These are phyloP conservation scores for Alternaria novae-zelandiae DNA, from an alignment of 2,329 filamentous ascomycete species.

Conservation along the genomic window DNA sequence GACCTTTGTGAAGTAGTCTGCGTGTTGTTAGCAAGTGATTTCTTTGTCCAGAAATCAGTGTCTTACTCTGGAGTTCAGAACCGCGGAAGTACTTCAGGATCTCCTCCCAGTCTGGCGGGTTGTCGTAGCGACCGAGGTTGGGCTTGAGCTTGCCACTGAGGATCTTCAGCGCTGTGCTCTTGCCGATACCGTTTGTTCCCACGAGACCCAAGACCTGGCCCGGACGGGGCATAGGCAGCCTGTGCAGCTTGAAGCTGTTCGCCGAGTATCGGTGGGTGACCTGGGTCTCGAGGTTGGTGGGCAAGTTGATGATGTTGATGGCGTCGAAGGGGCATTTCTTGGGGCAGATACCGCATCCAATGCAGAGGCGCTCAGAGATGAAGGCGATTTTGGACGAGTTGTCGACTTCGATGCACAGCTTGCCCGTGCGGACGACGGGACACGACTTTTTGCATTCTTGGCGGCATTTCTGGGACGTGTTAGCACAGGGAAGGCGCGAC, in stretches of 20 bases:
- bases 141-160: slow-evolving; percentile 98
- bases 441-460: slow-evolving; percentile 99
- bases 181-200: slow-evolving; percentile 99
- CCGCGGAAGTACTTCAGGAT: slow-evolving; percentile 98
- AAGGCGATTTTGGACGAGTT: slow-evolving; percentile 92
- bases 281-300: slow-evolving; percentile 97
- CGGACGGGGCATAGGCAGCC: slow-evolving; percentile 92
- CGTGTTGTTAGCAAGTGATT: slow-evolving; percentile 25
- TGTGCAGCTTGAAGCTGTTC: slow-evolving; percentile 99
- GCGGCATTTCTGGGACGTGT: slow-evolving; percentile 80
- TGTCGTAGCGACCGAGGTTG: slow-evolving; percentile 92
- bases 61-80: slow-evolving; percentile 91
- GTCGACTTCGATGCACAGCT: slow-evolving; percentile 94
- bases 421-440: slow-evolving; percentile 95
- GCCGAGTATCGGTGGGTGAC: slow-evolving; percentile 98
- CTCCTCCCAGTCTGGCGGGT: slow-evolving; percentile 98
- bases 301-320: slow-evolving; percentile 99
- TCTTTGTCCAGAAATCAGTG: background rate
- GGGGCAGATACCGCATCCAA: slow-evolving; percentile 98
- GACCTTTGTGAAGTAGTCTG: slow-evolving; percentile 98
- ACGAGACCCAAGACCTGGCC: slow-evolving; percentile 96
- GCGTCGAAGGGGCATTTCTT: slow-evolving; percentile 99
- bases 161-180: slow-evolving; percentile 99
- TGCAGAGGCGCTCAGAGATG: slow-evolving; percentile 94
- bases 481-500: slow-evolving; percentile 25